Percentiles rank a stretch among this genome's conserved stretches.
phyloP scores from a whole-genome alignment of 1,284 basidiomycete genomes.

The Volvariella surrecta region DNA sequence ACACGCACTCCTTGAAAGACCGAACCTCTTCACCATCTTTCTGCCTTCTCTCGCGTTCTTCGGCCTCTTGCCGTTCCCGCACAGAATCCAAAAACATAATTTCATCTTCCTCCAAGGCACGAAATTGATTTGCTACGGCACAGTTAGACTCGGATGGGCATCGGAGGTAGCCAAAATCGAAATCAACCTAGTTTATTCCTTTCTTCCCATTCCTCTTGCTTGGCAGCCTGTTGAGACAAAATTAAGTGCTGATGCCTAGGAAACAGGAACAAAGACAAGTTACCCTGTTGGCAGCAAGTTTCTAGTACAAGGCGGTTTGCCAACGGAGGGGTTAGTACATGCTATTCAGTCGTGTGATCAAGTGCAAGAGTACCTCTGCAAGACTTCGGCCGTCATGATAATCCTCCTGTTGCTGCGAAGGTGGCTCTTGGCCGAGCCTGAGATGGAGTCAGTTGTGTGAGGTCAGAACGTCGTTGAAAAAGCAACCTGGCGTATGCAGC shows the following conservation, averaged over 20 bases:
- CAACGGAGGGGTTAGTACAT: slow-evolving; percentile 2
- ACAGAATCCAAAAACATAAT: slow-evolving; percentile 83
- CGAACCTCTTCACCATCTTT: slow-evolving; percentile 77
- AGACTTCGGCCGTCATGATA: slow-evolving; percentile 82
- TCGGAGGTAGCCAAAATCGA: background rate
- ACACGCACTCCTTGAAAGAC: slow-evolving; percentile 66
- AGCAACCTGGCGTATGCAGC: slow-evolving; percentile 83
- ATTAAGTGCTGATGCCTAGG: slow-evolving; percentile 15
- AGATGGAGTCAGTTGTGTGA: slow-evolving; percentile 9
- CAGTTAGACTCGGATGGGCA: slow-evolving; percentile 6
- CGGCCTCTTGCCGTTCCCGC: slow-evolving; percentile 65
- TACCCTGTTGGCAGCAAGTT: slow-evolving; percentile 78
- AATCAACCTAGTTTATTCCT: slow-evolving; percentile 74
- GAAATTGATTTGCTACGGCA: slow-evolving; percentile 78
- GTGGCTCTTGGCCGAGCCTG: slow-evolving; percentile 84
- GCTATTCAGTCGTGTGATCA: background rate
- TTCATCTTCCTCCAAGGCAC: slow-evolving; percentile 86
- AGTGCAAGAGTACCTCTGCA: slow-evolving; percentile 64
- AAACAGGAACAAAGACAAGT: slow-evolving; percentile 15
- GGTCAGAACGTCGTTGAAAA: slow-evolving; percentile 4
- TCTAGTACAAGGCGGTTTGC: slow-evolving; percentile 34
- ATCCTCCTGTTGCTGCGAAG: slow-evolving; percentile 67
- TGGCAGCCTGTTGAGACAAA: slow-evolving; percentile 49
- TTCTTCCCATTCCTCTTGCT: slow-evolving; percentile 93
- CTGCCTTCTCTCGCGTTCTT: slow-evolving; percentile 65